A percentile compares a stretch with the other conserved stretches of the same genome.
phyloP scores from a whole-genome alignment of 2,329 filamentous ascomycete species.

The Clonostachys sp. region DNA sequence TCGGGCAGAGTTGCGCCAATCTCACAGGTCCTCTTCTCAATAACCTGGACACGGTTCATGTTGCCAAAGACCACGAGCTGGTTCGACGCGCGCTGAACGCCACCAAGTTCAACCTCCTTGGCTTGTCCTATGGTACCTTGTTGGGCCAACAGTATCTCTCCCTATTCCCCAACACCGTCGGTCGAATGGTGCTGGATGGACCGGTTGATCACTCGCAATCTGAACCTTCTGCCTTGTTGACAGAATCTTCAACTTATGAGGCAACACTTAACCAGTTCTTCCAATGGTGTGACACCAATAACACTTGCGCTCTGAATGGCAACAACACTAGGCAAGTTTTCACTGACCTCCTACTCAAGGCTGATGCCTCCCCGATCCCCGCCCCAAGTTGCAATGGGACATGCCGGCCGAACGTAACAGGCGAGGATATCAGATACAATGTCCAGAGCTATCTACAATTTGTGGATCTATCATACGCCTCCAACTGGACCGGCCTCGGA shows the following conservation, averaged over 20 bases:
- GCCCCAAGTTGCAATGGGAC: constrained; percentile 2
- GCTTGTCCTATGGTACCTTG: constrained; percentile 28
- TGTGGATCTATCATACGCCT: constrained; percentile 1
- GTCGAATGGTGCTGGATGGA: constrained; percentile 17
- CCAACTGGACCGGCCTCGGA: constrained; percentile 9
- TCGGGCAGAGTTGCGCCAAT: constrained; percentile 12
- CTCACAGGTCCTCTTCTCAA: constrained; percentile 13
- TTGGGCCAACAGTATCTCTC: constrained; percentile 23
- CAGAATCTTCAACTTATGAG: constrained; percentile 9
- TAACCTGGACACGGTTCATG: constrained; percentile 12
- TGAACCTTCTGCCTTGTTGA: constrained; percentile 6
- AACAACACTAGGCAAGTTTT: constrained; percentile 6
- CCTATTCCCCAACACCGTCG: constrained; percentile 16
- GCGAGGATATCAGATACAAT: constrained; percentile 12
- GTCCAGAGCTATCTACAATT: constrained; percentile 7
- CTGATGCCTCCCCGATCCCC: constrained; percentile 7
- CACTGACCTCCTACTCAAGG: constrained; percentile 6
- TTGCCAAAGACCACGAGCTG: constrained; percentile 13
- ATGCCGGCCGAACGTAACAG: constrained; percentile 10
- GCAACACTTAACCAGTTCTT: constrained; percentile 11
- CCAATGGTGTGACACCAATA: constrained; percentile 11
- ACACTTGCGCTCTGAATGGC: constrained; percentile 8
- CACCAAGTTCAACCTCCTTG: constrained; percentile 21
- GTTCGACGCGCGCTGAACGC: constrained; percentile 11
- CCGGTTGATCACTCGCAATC: constrained; percentile 14